Percentiles rank a stretch among this genome's conserved stretches.
phyloP scores from a whole-genome alignment of 768 basidiomycete genomes.

The Lyophyllum semitale region DNA sequence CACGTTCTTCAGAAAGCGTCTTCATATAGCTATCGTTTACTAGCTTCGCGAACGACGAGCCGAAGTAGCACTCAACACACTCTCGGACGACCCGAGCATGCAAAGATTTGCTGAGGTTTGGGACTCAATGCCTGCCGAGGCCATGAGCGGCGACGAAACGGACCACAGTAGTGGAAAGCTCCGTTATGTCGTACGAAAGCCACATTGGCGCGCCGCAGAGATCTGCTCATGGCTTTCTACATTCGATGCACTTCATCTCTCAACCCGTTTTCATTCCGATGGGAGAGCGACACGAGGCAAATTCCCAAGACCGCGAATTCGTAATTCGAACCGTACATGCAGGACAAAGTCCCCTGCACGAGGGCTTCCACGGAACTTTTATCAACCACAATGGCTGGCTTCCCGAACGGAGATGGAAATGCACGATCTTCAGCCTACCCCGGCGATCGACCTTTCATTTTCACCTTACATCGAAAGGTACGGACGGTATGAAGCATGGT shows the following conservation, averaged over 20 bases:
- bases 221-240: conserved; percentile 1
- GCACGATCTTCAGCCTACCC: conserved; percentile 2
- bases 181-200: conserved; percentile 4
- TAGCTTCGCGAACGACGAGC: no score
- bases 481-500: no score
- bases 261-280: conserved; percentile 2
- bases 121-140: conserved; percentile 1
- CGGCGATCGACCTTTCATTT: background rate
- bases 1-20: no score
- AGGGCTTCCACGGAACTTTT: conserved; percentile 10
- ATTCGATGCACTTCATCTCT: conserved; percentile 11
- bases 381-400: conserved; percentile 7
- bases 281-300: conserved; percentile 2
- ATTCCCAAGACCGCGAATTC: conserved; percentile 8
- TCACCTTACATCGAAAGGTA: background rate
- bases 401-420: conserved; percentile 1
- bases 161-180: background rate
- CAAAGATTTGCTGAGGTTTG: background rate
- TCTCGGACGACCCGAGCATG: background rate
- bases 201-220: conserved; percentile 3
- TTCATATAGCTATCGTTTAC: no score
- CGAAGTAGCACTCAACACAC: no score
- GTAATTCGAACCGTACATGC: background rate
- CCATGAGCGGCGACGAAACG: conserved; percentile 10
- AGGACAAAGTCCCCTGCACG: background rate